These are phyloP conservation scores for Torulaspora globosa DNA, from an alignment of 1,139 yeast genomes.

Conservation along the genomic window DNA sequence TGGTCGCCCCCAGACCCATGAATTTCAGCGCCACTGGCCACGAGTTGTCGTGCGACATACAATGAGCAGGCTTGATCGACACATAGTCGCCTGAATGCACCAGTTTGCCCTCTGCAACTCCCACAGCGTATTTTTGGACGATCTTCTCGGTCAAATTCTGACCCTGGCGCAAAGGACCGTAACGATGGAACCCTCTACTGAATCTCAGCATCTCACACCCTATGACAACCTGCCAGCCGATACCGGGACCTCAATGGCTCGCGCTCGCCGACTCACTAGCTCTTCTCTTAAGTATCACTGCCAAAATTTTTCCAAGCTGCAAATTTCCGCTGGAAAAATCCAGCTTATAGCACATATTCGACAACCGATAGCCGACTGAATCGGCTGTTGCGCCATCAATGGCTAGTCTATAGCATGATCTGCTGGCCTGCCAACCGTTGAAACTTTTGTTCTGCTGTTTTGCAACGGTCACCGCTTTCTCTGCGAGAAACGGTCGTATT, in stretches of 20 bases:
- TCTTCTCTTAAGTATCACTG: conserved; percentile 2
- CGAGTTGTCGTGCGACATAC: conserved; percentile 98
- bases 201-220: conserved; percentile 16
- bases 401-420: not conserved
- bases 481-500: not conserved
- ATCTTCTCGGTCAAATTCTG: conserved; percentile 94
- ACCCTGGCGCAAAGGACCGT: conserved; percentile 26
- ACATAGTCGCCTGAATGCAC: conserved; percentile 93
- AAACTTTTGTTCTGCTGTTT: too few species aligned
- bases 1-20: conserved; percentile 87
- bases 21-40: conserved; percentile 99
- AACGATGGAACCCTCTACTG: conserved; percentile 20
- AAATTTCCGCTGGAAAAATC: conserved; percentile 9
- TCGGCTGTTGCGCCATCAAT: not conserved
- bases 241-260: not conserved
- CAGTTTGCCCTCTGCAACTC: conserved; percentile 61
- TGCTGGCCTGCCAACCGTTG: too few species aligned
- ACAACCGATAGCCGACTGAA: not conserved
- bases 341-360: not conserved
- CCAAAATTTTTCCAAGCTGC: conserved; percentile 6
- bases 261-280: not conserved
- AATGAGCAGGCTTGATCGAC: conserved; percentile 89
- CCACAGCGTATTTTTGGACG: conserved; percentile 89
- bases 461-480: not conserved
- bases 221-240: not conserved